Base-by-base conservation (phyloP, 2,329 filamentous ascomycete species). In the Epicoccum sorghinum region DNA sequence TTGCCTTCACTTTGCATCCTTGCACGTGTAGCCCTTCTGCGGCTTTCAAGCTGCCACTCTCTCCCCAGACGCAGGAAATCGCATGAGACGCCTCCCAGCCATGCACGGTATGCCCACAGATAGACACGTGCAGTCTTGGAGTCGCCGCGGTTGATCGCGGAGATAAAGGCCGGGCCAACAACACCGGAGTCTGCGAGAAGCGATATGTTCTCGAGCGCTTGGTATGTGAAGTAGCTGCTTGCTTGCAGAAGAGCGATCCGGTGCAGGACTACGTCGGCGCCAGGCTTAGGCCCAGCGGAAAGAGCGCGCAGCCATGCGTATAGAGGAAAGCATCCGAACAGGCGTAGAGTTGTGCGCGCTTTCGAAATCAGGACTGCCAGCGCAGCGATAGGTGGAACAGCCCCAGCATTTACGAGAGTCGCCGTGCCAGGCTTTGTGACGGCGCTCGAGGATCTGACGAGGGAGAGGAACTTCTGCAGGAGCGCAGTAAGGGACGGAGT, bases 231-330 rank as follows among this genome's bases (percentile, higher is more conserved):
- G 70, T 79, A 79, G 46, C 75, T 69, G 44, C 67, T 65, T 41
- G 75, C 76, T 53, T 79, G 77, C 54, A 75, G 64, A 8, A 76
- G 55, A 4, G 76, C 71, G 7, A 77, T 77, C 23, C 72, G 63
- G 59, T 79, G 77, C 39, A 79, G 66, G 7, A 79, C 72, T 6
- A 64, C 52, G 54, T 79, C 77, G 41, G 76, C 67, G 43, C 74
- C 76, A 3, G 70, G 68, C 61, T 78, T 78, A 7, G 74, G 74
- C 12, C 76, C 77, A 13, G 73, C 63, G 24, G 73, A 59, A 7
- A 79, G 69, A 18, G 74, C 71, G 27, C 77, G 71, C 42, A 77
- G 62, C 76, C 77, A 78, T 39, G 77, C 75, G 64, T 79, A 79
- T 27, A 79, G 68, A 3, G 77, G 77, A 35, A 78, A 68, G 14